phyloP scores from a whole-genome alignment of 495 filamentous ascomycete species.

The Penicillium paradoxum region DNA sequence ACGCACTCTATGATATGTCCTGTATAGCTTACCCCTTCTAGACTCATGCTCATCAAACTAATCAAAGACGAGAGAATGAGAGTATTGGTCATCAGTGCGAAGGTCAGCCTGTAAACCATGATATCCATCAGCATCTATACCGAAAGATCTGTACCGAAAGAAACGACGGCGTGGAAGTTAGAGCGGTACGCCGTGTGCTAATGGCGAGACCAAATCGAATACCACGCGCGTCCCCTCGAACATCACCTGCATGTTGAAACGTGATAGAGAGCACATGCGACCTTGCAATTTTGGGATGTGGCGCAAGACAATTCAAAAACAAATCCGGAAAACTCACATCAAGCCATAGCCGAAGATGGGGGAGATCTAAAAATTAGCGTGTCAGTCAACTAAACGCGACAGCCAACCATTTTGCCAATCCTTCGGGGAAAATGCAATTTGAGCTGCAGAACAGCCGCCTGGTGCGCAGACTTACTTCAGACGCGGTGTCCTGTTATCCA shows the following conservation, averaged over 20 bases:
- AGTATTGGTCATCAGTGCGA: slow-evolving; percentile 83
- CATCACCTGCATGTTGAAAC: slow-evolving; percentile 24
- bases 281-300: slow-evolving; percentile 15
- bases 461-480: slow-evolving; percentile 36
- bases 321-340: slow-evolving; percentile 30
- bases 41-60: slow-evolving; percentile 84
- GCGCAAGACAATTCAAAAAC: slow-evolving; percentile 19
- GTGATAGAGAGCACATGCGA: slow-evolving; percentile 36
- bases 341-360: slow-evolving; percentile 44
- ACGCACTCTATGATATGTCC: not conserved
- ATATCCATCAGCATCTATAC: slow-evolving; percentile 12
- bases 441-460: slow-evolving; percentile 32
- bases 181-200: slow-evolving; percentile 11
- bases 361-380: slow-evolving; percentile 43
- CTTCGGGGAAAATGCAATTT: slow-evolving; percentile 27
- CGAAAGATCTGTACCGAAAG: too few relatives aligned
- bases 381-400: slow-evolving; percentile 36
- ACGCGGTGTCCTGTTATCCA: slow-evolving; percentile 49
- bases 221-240: not conserved
- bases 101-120: slow-evolving; percentile 52
- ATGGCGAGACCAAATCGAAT: not conserved
- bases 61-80: slow-evolving; percentile 88
- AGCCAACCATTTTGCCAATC: slow-evolving; percentile 42
- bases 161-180: slow-evolving; percentile 19
- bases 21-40: slow-evolving; percentile 65